Percentiles rank a stretch among this genome's conserved stretches.
These are phyloP conservation scores for Leccinum barrowsii DNA, from an alignment of 768 basidiomycete genomes.

Conservation along the genomic window DNA sequence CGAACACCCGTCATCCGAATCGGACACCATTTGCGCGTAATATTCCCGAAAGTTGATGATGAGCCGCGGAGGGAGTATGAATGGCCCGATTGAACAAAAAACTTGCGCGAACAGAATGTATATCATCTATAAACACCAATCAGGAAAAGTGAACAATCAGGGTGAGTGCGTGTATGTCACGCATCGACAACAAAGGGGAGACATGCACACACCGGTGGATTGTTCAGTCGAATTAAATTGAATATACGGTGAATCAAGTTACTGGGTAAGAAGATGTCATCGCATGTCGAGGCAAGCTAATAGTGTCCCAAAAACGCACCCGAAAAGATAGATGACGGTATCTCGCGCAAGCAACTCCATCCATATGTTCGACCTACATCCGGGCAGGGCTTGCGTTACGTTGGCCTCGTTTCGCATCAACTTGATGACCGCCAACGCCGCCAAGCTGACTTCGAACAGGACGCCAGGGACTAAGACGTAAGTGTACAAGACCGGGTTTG, in stretches of 20 bases:
- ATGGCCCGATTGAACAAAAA: slow-evolving; percentile 1
- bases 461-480: slow-evolving; percentile 1
- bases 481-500: slow-evolving; percentile 1
- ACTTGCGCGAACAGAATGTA: background rate
- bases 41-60: slow-evolving; percentile 7
- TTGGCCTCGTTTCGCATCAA: background rate
- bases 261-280: background rate
- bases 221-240: background rate
- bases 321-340: slow-evolving; percentile 4
- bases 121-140: background rate
- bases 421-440: background rate
- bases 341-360: slow-evolving; percentile 5
- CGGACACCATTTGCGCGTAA: background rate
- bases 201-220: background rate
- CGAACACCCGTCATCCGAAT: slow-evolving; percentile 1
- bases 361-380: background rate
- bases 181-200: background rate
- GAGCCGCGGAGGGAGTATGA: slow-evolving; percentile 8
- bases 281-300: background rate
- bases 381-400: background rate
- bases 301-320: background rate
- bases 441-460: background rate
- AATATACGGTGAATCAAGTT: background rate
- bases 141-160: background rate
- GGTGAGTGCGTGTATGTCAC: background rate